Base-by-base conservation (phyloP, 2,329 filamentous ascomycete species). In the Coniochaeta sp. region DNA sequence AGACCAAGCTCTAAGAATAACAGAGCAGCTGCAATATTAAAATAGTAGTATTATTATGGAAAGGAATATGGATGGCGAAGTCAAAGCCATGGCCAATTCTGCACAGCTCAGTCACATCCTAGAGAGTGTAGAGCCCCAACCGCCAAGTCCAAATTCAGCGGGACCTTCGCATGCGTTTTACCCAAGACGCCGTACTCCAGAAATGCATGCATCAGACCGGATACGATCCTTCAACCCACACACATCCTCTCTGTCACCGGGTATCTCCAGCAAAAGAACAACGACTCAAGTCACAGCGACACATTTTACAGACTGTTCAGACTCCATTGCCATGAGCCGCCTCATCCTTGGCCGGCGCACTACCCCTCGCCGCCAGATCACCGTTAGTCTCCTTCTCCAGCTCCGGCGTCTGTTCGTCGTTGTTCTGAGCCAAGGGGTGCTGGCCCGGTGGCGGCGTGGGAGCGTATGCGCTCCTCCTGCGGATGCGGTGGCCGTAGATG, bases 401-500 rank as follows among this genome's bases (percentile, higher is more conserved):
- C 28, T 34, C 54, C 26, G 31, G 31, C 31, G 33, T 22, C 31
- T 34, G 31, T 6, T 56, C 54, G 26, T 12, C 16, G 17, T 33
- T 33, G 28, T n/a, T 28, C 52, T n/a, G 52, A n/a, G 52, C 52
- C 3, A 50, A 22, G 11, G 44, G 47, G 47, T 52, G 47, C 47
- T 26, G 62, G 63, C 16, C 64, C 60, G 57, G 64, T 72, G 47
- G 71, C 71, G 58, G 72, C 38, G 79, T 82, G 0, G 84, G 84
- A 0, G 85, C 85, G 65, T 81, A 85, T 47, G 76, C 71, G 72
- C 82, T 86, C 69, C 73, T 80, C 52, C 73, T 68, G 43, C 86
- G 77, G 63, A 89, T 83, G 69, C 71, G 78, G 68, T 73, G 74
- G 52, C 86, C 86, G 68, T 85, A 88, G 57, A 81, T 69, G 71